A percentile compares a stretch with the other conserved stretches of the same genome.
These are phyloP conservation scores for Colletotrichum falcatum DNA, from an alignment of 2,329 filamentous ascomycete species.

Conservation along the genomic window DNA sequence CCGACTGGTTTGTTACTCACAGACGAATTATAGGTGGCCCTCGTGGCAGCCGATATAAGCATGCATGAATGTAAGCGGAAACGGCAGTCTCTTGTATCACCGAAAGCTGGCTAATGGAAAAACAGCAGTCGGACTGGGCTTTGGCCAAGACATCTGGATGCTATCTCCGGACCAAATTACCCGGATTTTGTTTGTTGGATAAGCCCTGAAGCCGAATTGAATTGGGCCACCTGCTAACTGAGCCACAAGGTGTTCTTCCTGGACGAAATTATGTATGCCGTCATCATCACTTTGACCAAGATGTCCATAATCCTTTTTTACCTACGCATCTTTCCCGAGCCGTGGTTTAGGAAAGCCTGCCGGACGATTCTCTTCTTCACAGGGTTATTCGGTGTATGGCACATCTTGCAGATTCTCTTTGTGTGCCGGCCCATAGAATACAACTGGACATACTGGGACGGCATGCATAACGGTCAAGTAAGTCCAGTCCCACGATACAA, in stretches of 20 bases:
- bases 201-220: background rate
- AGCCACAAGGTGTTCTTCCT: background rate
- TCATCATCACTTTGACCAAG: background rate
- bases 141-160: constrained; percentile 9
- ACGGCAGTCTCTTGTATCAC: background rate
- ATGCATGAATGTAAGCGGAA: background rate
- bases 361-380: background rate
- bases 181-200: background rate
- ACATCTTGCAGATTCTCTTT: background rate
- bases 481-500: background rate
- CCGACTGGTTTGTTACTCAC: background rate
- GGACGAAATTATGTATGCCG: background rate
- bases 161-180: background rate
- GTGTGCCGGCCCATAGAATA: background rate
- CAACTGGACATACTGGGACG: constrained; percentile 4
- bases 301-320: background rate
- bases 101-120: background rate
- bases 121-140: background rate
- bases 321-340: background rate
- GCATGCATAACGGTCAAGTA: background rate
- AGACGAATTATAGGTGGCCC: background rate
- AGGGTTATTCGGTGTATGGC: background rate
- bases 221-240: background rate
- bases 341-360: background rate
- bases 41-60: background rate